Evolutionary conservation across 306 rosid genomes (phyloP), one percentile per base, ranked within the genome.

Genomic region (Arachis stenosperma): DNA sequence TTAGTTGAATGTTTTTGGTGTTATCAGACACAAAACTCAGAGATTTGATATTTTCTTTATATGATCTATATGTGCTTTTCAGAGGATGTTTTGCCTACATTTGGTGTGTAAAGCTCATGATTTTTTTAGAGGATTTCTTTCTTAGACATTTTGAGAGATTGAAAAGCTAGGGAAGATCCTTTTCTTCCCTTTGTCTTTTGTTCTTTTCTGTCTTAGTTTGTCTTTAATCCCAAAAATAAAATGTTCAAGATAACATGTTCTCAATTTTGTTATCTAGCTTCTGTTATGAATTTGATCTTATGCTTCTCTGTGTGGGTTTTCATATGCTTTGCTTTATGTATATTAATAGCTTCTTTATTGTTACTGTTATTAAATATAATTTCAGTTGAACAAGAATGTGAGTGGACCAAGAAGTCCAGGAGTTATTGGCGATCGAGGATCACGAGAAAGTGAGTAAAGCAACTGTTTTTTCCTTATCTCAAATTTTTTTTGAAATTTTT

Each of bases 351-450:
- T 41, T 80, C 43, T 75, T 22, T 72, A n/a, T 52, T 52, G 17
- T 75, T 47, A 12, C 37, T 33, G 37, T 50, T 37, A 4, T 42
- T 9, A 17, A 54, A 43, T 65, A 71, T 73, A 30, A 52, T 79
- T 77, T 73, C 87, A 93, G 98, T 82, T 93, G 89, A 89, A 93
- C 96, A 93, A 91, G 84, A 84, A 65, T 52, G 98, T 93, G 15
- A 89, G 90, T n/a, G 98, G 98, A 70, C 98, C 98, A 61, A 93
- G 86, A 77, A 89, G 81, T 57, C 84, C 94, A 7, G 98, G 98
- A 61, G 92, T 93, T 74, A 93, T 93, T 64, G 98, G 98, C 60
- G 98, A 93, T 12, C 86, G 98, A 41, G 98, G 98, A 82, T 93
- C 98, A 53, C 81, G 97, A 77, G 98, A 93, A 86, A 93, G 98